Percentiles rank a stretch among this genome's conserved stretches.
Evolutionary conservation across 2,329 filamentous ascomycete species (phyloP).

Genomic region (Whalleya microplaca): DNA sequence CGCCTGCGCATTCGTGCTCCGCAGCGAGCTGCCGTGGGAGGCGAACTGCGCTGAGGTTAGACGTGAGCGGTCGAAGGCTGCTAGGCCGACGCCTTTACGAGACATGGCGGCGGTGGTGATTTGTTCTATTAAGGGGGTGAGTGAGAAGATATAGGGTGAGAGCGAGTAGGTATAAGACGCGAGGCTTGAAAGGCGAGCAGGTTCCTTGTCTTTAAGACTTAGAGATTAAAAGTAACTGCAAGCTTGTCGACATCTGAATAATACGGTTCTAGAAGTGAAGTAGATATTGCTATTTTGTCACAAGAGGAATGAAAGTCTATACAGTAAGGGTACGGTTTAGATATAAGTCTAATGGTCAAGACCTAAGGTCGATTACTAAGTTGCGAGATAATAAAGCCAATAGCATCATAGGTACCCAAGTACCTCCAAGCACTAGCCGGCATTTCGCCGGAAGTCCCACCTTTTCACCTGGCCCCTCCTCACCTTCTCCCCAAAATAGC

Average conservation of each 20-base stretch:
- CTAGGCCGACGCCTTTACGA: conserved; percentile 85
- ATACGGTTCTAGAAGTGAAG: no score
- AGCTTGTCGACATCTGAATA: no score
- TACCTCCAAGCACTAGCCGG: conserved; percentile 7
- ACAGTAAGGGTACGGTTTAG: no score
- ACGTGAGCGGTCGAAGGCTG: conserved; percentile 83
- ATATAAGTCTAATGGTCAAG: no score
- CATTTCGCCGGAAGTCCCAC: conserved; percentile 13
- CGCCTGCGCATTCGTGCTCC: conserved; percentile 79
- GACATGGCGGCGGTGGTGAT: conserved; percentile 52
- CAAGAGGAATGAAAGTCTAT: no score
- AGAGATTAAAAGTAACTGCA: no score
- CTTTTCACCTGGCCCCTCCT: conserved; percentile 2
- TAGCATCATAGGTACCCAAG: not conserved
- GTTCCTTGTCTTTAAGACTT: no score
- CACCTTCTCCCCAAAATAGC: conserved; percentile 11
- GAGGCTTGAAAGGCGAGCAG: not conserved
- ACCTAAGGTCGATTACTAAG: no score
- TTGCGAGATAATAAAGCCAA: no score
- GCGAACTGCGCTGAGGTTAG: conserved; percentile 89
- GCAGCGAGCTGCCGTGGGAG: conserved; percentile 84
- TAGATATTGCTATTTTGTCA: no score
- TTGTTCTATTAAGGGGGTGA: not conserved
- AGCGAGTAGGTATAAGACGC: not conserved
- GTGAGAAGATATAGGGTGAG: not conserved